Conservation (phyloP, 225 moss, liverwort and hornwort genomes). For the Lunularia cruciata region DNA sequence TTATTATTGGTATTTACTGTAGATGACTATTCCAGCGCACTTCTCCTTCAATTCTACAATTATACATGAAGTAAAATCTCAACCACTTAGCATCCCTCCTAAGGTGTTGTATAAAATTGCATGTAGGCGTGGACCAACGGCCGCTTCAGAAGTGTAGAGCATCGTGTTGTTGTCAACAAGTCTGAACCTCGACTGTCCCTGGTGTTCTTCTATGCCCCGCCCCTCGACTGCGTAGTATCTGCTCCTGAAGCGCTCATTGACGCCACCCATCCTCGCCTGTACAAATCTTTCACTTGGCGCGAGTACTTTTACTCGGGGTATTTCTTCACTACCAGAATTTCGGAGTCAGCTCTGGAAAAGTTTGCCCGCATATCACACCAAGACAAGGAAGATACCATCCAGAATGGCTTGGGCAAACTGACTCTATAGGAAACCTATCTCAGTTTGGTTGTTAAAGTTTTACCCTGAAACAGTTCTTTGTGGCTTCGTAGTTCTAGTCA, state of each 20-base stretch:
- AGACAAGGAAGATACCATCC: too few relatives aligned
- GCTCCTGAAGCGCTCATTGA: background rate
- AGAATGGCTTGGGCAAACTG: too few relatives aligned
- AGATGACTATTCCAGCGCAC: too few relatives aligned
- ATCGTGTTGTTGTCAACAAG: background rate
- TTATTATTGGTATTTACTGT: too few relatives aligned
- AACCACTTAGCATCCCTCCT: too few relatives aligned
- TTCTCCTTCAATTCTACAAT: too few relatives aligned
- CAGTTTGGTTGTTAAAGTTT: too few relatives aligned
- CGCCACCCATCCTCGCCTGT: background rate
- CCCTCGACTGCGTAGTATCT: background rate
- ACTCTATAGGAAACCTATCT: too few relatives aligned
- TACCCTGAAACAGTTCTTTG: too few relatives aligned
- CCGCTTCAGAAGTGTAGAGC: background rate
- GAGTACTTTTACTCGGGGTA: background rate
- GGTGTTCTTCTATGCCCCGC: background rate
- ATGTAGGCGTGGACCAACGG: conserved; percentile 7
- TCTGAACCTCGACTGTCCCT: background rate
- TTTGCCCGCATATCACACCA: background rate
- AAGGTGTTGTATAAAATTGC: background rate
- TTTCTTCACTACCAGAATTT: background rate
- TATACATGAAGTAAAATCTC: too few relatives aligned
- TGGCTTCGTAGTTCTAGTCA: too few relatives aligned
- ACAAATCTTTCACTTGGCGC: background rate
- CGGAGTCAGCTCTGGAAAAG: conserved; percentile 6